A percentile compares a stretch with the other conserved stretches of the same genome.
Conservation (phyloP, 768 basidiomycete genomes). For the Royoungia palumana region DNA sequence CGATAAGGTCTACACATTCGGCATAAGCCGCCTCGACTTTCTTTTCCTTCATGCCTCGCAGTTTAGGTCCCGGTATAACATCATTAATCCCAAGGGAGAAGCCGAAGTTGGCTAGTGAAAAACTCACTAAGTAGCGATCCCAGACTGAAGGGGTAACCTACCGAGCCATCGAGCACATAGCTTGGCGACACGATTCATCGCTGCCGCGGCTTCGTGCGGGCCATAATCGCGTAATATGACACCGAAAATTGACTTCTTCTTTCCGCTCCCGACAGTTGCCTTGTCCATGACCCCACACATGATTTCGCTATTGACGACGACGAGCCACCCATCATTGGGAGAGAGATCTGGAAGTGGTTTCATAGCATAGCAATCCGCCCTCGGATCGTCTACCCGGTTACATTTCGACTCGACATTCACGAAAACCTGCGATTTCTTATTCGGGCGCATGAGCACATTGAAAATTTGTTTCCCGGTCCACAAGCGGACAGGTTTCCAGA, state of each 20-base stretch:
- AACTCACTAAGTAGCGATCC: slow-evolving; percentile 3
- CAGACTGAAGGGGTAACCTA: slow-evolving; percentile 32
- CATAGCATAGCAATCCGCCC: slow-evolving; percentile 59
- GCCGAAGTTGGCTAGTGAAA: slow-evolving; percentile 80
- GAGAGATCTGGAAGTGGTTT: slow-evolving; percentile 77
- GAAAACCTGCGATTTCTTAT: slow-evolving; percentile 71
- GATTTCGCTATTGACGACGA: slow-evolving; percentile 95
- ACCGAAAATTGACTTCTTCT: slow-evolving; percentile 99
- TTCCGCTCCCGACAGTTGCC: slow-evolving; percentile 94
- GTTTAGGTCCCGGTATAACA: slow-evolving; percentile 88
- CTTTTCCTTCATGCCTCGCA: slow-evolving; percentile 77
- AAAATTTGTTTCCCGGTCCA: slow-evolving; percentile 99
- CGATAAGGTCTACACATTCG: slow-evolving; percentile 82
- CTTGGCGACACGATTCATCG: slow-evolving; percentile 96
- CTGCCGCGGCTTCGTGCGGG: slow-evolving; percentile 86
- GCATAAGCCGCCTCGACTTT: slow-evolving; percentile 88
- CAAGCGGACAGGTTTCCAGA: slow-evolving; percentile 86
- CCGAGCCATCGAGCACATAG: slow-evolving; percentile 92
- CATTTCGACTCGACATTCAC: slow-evolving; percentile 98
- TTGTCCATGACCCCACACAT: slow-evolving; percentile 99
- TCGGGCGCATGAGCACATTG: slow-evolving; percentile 94
- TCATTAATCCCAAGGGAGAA: slow-evolving; percentile 99
- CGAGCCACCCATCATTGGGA: slow-evolving; percentile 97
- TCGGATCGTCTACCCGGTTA: slow-evolving; percentile 80
- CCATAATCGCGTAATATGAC: slow-evolving; percentile 98